Base-by-base conservation (phyloP, 345 rosid species). In the Acer negundo region DNA sequence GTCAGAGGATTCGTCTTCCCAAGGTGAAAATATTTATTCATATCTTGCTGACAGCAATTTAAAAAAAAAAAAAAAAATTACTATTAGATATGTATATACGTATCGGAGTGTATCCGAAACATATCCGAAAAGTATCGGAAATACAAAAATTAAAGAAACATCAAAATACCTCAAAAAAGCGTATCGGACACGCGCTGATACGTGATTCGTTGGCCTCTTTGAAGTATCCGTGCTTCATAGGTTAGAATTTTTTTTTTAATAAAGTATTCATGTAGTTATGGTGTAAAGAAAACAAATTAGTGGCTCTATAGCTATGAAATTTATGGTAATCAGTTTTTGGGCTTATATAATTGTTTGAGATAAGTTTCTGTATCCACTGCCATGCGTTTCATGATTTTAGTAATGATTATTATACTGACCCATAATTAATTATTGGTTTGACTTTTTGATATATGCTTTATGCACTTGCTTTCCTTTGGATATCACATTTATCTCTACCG, bases 401-500 rank as follows among this genome's bases (percentile, higher is more conserved):
- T 16, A 73, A 62, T 24, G 35, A 22, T 7, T 12, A 3, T 42
- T 62, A 16, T 10, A 7, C 3, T 3, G 11, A 16, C 53, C 76
- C 15, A 24, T 24, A 22, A 42, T 73, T 23, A 13, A 62, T 40
- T 44, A 24, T 62, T 24, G 19, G 2, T 23, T 17, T 8, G 24
- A 62, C 38, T 31, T 1, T 58, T n/a, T 56, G 42, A 44, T 62
- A 16, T 26, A 62, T 67, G 73, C 22, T 72, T 24, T 40, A 6
- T 75, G 22, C 51, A 19, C 63, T 53, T 70, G 70, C 47, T 70
- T 72, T 31, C 42, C 78, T 46, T 51, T 53, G 47, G n/a, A 61
- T 80, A 53, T 58, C 70, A n/a, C 38, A 58, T 42, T 76, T 40
- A 62, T 35, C 74, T 58, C 28, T 56, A 47, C 31, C 35, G 4